Base-by-base conservation (phyloP, 805 yeast species). In the Clavispora phyllophila region DNA sequence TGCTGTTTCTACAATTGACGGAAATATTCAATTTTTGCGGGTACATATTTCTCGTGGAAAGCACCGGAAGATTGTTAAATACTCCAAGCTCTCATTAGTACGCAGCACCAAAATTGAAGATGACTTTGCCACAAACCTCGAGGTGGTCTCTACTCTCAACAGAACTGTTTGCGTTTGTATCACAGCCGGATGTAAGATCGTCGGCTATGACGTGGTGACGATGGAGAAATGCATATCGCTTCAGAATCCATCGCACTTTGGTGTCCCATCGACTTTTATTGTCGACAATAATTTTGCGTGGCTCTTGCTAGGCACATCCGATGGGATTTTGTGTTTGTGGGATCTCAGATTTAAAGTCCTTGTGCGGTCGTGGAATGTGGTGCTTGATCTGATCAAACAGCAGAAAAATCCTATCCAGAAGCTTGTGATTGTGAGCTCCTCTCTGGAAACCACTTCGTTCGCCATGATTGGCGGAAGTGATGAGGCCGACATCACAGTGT, bases 251-350 rank as follows among this genome's bases (percentile, higher is more conserved):
- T 67, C 76, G 0, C 62, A 72, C 1, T 83, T 81, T 63, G 99
- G 98, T 0, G 63, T 77, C 2, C 75, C 83, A 0, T 74, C 81
- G 0, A 63, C 82, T 14, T 77, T 88, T 53, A 70, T 78, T 1
- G 61, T 84, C 18, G 84, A 82, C 41, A 60, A 64, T 0, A 63
- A 70, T 13, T 62, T 68, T 20, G 65, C 75, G 5, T 87, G 96
- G 87, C 57, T 87, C 1, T 58, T 87, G 8, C 57, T 84, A 2
- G 97, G 96, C 0, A 87, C 96, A 0, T 65, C 76, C 0, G 75
- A 74, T 31, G 97, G 97, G 1, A 65, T 82, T 0, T 57, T 93
- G 24, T 81, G 80, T 48, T 62, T 91, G 13, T 89, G 96, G 95
- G 96, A 89, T 59, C 50, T 86, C 27, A 67, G 95, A 41, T 87